Conservation (phyloP, 1,284 basidiomycete species). For the Phlebopus sp. region DNA sequence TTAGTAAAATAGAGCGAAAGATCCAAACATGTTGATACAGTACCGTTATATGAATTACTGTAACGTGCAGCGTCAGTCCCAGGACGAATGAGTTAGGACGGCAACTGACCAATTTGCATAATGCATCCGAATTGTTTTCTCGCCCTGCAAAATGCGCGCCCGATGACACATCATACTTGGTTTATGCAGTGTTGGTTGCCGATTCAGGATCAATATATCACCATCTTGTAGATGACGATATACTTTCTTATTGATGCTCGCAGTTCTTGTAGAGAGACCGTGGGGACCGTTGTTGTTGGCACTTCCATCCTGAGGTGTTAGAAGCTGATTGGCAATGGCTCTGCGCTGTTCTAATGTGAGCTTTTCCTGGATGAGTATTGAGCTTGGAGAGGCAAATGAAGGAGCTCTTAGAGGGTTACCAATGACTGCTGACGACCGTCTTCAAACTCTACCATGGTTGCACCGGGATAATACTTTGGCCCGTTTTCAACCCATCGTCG, state of each 20-base stretch:
- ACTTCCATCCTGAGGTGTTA: slow-evolving; percentile 85
- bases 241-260: slow-evolving; percentile 94
- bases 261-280: slow-evolving; percentile 67
- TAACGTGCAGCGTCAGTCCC: slow-evolving; percentile 5
- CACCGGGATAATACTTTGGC: slow-evolving; percentile 88
- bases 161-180: slow-evolving; percentile 99
- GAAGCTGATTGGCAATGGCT: slow-evolving; percentile 94
- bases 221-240: slow-evolving; percentile 95
- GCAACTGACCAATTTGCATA: slow-evolving; percentile 91
- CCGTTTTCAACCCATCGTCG: slow-evolving; percentile 92
- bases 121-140: slow-evolving; percentile 99
- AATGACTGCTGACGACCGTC: slow-evolving; percentile 86
- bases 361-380: slow-evolving; percentile 61
- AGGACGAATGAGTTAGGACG: neutral
- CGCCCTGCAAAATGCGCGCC: slow-evolving; percentile 89
- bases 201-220: slow-evolving; percentile 94
- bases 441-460: slow-evolving; percentile 93
- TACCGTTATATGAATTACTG: slow-evolving; percentile 97
- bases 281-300: slow-evolving; percentile 45
- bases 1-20: slow-evolving; percentile 14
- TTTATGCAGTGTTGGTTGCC: slow-evolving; percentile 98
- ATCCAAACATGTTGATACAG: slow-evolving; percentile 21
- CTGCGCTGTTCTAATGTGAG: slow-evolving; percentile 85
- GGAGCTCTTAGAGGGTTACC: slow-evolving; percentile 39
- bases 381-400: slow-evolving; percentile 1